Evolutionary conservation across 495 filamentous ascomycete species (phyloP).

Genomic region (Aspergillus leporis): DNA sequence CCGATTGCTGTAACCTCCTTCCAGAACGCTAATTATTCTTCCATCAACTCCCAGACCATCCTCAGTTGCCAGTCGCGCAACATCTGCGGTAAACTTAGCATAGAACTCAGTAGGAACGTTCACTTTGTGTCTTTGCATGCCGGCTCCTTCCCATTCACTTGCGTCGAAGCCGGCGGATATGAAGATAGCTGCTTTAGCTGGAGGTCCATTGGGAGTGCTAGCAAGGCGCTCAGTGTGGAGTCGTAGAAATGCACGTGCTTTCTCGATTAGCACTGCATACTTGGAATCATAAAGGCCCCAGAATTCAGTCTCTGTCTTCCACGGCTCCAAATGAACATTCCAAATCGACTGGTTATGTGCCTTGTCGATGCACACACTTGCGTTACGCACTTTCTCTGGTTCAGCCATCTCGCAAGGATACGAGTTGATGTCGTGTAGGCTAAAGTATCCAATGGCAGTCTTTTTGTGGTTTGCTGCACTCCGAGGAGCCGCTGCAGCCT

Average conservation of each 20-base stretch:
- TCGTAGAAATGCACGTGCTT: slow-evolving; percentile 73
- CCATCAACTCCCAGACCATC: slow-evolving; percentile 76
- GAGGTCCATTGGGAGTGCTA: slow-evolving; percentile 48
- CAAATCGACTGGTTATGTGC: slow-evolving; percentile 90
- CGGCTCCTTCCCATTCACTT: slow-evolving; percentile 85
- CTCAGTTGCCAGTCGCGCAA: slow-evolving; percentile 79
- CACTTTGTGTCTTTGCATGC: slow-evolving; percentile 92
- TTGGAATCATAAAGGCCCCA: slow-evolving; percentile 80
- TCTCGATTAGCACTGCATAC: slow-evolving; percentile 74
- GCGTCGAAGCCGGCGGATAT: slow-evolving; percentile 96
- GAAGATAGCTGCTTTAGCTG: slow-evolving; percentile 84
- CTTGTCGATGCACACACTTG: slow-evolving; percentile 87
- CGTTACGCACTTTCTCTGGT: slow-evolving; percentile 84
- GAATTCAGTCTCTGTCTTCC: slow-evolving; percentile 79
- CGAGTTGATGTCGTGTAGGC: slow-evolving; percentile 95
- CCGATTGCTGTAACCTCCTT: slow-evolving; percentile 93
- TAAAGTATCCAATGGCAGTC: slow-evolving; percentile 90
- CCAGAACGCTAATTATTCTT: slow-evolving; percentile 85
- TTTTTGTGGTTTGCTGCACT: slow-evolving; percentile 72
- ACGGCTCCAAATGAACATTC: slow-evolving; percentile 92
- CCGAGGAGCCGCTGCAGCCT: slow-evolving; percentile 55
- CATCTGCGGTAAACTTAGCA: slow-evolving; percentile 81
- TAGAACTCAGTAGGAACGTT: slow-evolving; percentile 98
- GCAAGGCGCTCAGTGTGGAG: slow-evolving; percentile 64
- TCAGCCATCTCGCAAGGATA: slow-evolving; percentile 93